Percentiles rank a stretch among this genome's conserved stretches.
Conservation (phyloP, 208 protist species). For the Leishmania martiniquensis region DNA sequence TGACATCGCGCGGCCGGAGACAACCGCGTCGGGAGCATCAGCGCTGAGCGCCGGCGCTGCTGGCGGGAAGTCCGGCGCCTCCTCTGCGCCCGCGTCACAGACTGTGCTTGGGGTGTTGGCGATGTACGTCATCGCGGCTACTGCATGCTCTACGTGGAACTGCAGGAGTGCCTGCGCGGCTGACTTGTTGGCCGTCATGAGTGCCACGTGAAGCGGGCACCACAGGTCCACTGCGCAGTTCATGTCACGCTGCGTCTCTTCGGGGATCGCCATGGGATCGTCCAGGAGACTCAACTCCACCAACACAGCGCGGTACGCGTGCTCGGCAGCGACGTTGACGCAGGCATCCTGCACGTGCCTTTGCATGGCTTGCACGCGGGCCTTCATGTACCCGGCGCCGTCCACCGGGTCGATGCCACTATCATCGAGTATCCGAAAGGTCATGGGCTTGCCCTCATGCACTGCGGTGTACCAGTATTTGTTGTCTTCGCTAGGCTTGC, state of each 20-base stretch:
- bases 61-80: background rate
- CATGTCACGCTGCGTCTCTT: slow-evolving; percentile 22
- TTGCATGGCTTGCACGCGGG: slow-evolving; percentile 19
- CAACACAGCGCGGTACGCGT: slow-evolving; percentile 50
- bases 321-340: slow-evolving; percentile 22
- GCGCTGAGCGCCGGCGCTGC: background rate
- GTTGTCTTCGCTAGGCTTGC: slow-evolving; percentile 28
- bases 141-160: slow-evolving; percentile 66
- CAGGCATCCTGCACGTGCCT: slow-evolving; percentile 24
- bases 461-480: slow-evolving; percentile 40
- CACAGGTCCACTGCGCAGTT: slow-evolving; percentile 63
- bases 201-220: slow-evolving; percentile 65
- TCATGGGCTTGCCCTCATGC: slow-evolving; percentile 31
- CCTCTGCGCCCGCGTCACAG: background rate
- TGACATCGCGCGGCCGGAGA: too few relatives aligned
- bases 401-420: slow-evolving; percentile 30
- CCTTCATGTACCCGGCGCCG: slow-evolving; percentile 15
- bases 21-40: background rate
- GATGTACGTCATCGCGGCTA: slow-evolving; percentile 35
- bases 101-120: slow-evolving; percentile 15
- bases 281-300: slow-evolving; percentile 74
- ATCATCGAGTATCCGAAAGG: slow-evolving; percentile 45
- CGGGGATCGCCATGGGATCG: slow-evolving; percentile 44
- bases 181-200: slow-evolving; percentile 50
- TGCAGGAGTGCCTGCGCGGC: slow-evolving; percentile 40